Base-by-base conservation (phyloP, 192 early-diverging fungal species). In the Phlyctochytrium planicorne region DNA sequence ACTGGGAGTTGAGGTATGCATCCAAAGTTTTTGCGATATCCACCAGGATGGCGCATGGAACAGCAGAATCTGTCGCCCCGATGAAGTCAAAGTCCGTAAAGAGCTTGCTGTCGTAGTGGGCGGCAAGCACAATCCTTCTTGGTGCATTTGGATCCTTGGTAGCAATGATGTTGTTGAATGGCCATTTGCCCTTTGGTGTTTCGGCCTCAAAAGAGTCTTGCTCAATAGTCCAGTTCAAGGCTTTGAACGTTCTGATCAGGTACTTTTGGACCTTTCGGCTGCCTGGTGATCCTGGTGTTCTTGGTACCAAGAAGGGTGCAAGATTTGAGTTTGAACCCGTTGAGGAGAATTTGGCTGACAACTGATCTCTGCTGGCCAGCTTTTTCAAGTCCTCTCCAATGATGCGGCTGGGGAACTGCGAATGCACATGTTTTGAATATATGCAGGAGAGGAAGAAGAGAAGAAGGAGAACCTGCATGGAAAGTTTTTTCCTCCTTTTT, bases 91-190 rank as follows among this genome's bases (percentile, higher is more conserved):
- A 65, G 17, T 80, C 75, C 3, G 70, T 40, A 65, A 91, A 84
- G 57, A 90, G 88, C 67, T 95, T 96, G 52, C 91, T 93, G 75
- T 98, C 96, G 68, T 87, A 98, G 74, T 98, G 96, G 1, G 94
- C 96, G 0, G 93, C 91, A 53, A 98, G 77, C 27, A 96, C 89
- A 12, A 98, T 79, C 4, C 91, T 80, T 66, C 78, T 82, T 36
- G 74, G 67, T 0, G 91, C 90, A 14, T 82, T 63, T 3, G 89
- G 88, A 74, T 96, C 86, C 66, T 94, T 90, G 29, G 96, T 98
- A 32, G 89, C 91, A 64, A 98, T 89, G 56, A 96, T 85, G 77
- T 98, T 98, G 55, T 83, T 84, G 74, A 98, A 94, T 0, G 70
- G 62, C 60, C 86, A 90, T 31, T 68, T 27, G 3, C 96, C 96